Percentiles rank a stretch among this genome's conserved stretches.
phyloP scores from a whole-genome alignment of 768 basidiomycete species.

The Strobilomyces confusus region DNA sequence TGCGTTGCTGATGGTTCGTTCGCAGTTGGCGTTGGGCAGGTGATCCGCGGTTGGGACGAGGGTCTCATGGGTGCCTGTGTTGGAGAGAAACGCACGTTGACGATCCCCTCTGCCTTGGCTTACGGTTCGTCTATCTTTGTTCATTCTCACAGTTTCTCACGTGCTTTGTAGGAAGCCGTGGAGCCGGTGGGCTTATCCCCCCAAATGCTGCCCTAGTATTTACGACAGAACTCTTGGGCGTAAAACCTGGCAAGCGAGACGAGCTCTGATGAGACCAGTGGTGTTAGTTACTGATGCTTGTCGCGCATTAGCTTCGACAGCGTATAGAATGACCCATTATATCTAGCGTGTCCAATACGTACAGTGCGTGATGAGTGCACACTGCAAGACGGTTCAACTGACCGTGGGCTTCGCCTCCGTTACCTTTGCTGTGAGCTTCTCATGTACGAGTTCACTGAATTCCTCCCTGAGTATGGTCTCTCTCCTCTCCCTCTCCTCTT shows the following conservation, averaged over 20 bases:
- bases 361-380: background rate
- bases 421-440: slow-evolving; percentile 56
- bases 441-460: slow-evolving; percentile 78
- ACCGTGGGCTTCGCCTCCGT: slow-evolving; percentile 26
- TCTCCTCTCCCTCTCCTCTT: slow-evolving; percentile 87
- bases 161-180: slow-evolving; percentile 54
- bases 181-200: slow-evolving; percentile 76
- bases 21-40: slow-evolving; percentile 73
- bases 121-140: slow-evolving; percentile 59
- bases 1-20: slow-evolving; percentile 2
- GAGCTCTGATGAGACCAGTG: slow-evolving; percentile 47
- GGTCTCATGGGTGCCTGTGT: slow-evolving; percentile 84
- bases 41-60: slow-evolving; percentile 83
- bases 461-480: slow-evolving; percentile 88
- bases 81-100: slow-evolving; percentile 83
- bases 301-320: background rate
- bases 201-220: slow-evolving; percentile 78
- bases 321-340: background rate
- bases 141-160: background rate
- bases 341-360: background rate
- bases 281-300: too few relatives aligned
- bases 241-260: slow-evolving; percentile 47
- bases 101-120: slow-evolving; percentile 74
- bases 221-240: slow-evolving; percentile 74
- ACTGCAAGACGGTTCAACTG: background rate